Evolutionary conservation across 768 basidiomycete species (phyloP).

Genomic region (Lactifluus rugatus): DNA sequence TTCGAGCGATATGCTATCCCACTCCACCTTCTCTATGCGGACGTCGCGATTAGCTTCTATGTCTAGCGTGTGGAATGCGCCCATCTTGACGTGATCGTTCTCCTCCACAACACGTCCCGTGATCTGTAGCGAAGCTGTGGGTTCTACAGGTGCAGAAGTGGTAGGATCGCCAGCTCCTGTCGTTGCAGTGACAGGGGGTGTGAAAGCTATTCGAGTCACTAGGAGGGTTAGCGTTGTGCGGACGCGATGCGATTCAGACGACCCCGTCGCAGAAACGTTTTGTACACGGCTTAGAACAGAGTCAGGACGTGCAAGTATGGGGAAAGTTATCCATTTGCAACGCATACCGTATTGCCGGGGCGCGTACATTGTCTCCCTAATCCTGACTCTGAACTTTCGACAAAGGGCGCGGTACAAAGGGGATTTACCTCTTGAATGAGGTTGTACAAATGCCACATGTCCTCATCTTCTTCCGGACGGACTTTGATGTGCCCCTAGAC

Average conservation of each 20-base stretch:
- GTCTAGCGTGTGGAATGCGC: slow-evolving; percentile 91
- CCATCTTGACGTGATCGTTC: slow-evolving; percentile 83
- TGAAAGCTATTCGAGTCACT: slow-evolving; percentile 74
- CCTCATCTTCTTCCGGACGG: slow-evolving; percentile 95
- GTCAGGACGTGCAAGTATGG: background rate
- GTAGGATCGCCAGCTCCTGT: slow-evolving; percentile 31
- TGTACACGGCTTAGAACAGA: slow-evolving; percentile 58
- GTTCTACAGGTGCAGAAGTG: slow-evolving; percentile 24
- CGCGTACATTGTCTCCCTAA: slow-evolving; percentile 72
- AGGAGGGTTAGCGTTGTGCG: slow-evolving; percentile 75
- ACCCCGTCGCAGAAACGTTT: slow-evolving; percentile 85
- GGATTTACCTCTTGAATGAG: slow-evolving; percentile 63
- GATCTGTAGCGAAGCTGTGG: slow-evolving; percentile 65
- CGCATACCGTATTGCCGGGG: slow-evolving; percentile 69
- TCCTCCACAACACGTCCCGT: slow-evolving; percentile 79
- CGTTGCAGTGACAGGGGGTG: slow-evolving; percentile 51
- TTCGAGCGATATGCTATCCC: slow-evolving; percentile 83
- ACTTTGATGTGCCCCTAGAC: slow-evolving; percentile 85
- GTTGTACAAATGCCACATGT: slow-evolving; percentile 99
- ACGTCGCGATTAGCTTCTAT: slow-evolving; percentile 87
- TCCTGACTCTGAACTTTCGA: slow-evolving; percentile 18
- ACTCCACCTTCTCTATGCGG: slow-evolving; percentile 83
- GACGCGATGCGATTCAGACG: slow-evolving; percentile 84
- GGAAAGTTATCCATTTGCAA: background rate
- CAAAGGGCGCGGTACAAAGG: background rate